These are phyloP conservation scores for Fusarium gaditjirri DNA, from an alignment of 2,329 filamentous ascomycete genomes.

Conservation along the genomic window DNA sequence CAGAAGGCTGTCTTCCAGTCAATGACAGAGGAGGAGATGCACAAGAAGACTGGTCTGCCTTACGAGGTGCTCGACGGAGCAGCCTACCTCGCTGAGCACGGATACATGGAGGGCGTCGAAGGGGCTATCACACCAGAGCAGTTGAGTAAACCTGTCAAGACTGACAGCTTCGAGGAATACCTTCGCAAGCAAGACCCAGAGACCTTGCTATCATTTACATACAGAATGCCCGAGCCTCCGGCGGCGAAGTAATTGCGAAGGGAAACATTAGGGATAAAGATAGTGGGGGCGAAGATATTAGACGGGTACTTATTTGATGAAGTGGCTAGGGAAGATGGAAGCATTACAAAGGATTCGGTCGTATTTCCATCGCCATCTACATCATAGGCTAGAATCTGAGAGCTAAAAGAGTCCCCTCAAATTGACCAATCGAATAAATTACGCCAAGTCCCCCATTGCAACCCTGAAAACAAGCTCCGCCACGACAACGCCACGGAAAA, in stretches of 20 bases:
- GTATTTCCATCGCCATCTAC: neutral
- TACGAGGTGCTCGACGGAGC: constrained; percentile 52
- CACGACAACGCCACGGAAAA: neutral
- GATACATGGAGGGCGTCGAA: constrained; percentile 54
- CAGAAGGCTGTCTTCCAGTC: constrained; percentile 48
- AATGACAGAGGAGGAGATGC: constrained; percentile 48
- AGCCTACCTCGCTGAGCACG: constrained; percentile 51
- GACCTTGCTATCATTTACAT: constrained; percentile 1
- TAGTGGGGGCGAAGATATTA: no score
- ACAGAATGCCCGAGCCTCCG: neutral
- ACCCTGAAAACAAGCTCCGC: neutral
- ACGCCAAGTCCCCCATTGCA: neutral
- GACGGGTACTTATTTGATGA: rapidly evolving
- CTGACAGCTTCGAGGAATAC: constrained; percentile 47
- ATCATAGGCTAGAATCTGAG: neutral
- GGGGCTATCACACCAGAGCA: constrained; percentile 52
- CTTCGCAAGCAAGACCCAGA: constrained; percentile 35
- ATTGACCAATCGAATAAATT: neutral
- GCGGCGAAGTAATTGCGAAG: neutral
- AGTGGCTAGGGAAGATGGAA: neutral
- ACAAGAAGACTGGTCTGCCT: constrained; percentile 47
- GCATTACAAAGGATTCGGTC: neutral
- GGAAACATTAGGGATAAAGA: no score
- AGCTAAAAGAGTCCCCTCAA: rapidly evolving
- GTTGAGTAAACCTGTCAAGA: constrained; percentile 49